Conservation (phyloP, 306 rosid species). For the Castanea crenata region DNA sequence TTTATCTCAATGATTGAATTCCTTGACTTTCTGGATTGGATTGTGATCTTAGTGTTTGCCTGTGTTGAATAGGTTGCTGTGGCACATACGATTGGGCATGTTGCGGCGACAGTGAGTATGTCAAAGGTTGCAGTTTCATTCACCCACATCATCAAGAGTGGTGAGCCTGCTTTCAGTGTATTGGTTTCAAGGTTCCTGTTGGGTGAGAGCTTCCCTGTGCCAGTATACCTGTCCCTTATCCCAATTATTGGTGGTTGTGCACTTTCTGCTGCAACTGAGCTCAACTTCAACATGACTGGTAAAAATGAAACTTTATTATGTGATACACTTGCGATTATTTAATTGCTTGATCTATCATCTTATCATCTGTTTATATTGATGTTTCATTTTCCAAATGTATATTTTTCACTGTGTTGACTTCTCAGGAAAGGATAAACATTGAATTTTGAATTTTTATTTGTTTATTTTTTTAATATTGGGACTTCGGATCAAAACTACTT, state of each 20-base stretch:
- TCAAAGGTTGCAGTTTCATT: constrained; percentile 99
- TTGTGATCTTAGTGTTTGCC: constrained; percentile 16
- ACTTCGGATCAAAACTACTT: background rate
- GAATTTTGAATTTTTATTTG: background rate
- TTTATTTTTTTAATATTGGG: background rate
- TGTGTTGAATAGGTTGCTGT: constrained; percentile 70
- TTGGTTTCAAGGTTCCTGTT: constrained; percentile 83
- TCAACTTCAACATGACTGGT: constrained; percentile 97
- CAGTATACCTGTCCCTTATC: constrained; percentile 80
- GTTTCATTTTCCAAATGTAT: background rate
- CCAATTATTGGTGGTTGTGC: constrained; percentile 99
- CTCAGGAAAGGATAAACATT: background rate
- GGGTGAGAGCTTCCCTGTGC: constrained; percentile 84
- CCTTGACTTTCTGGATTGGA: constrained; percentile 7
- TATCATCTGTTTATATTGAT: background rate
- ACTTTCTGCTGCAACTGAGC: constrained; percentile 97
- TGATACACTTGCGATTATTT: background rate
- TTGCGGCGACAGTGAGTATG: constrained; percentile 97
- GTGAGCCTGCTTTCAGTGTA: constrained; percentile 97
- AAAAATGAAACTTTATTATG: constrained; percentile 17
- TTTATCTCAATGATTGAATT: background rate
- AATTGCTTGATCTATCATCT: background rate
- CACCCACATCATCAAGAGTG: constrained; percentile 98
- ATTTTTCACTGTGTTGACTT: background rate
- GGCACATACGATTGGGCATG: constrained; percentile 98